Evolutionary conservation across 371 early-diverging fungal species (phyloP).

Genomic region (Mortierella sp.): DNA sequence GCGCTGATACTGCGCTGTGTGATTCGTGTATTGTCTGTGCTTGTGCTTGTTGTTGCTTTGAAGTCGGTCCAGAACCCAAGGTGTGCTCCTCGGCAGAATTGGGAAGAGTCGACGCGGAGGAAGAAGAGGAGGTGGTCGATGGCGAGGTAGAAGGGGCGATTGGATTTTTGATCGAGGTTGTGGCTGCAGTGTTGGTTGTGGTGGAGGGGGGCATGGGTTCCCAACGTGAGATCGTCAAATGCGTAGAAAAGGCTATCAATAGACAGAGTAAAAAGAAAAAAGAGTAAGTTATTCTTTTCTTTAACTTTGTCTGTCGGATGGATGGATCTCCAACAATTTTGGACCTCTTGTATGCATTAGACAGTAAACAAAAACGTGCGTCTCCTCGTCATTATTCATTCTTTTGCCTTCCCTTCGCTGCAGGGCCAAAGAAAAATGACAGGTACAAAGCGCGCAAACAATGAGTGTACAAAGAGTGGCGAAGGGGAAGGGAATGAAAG

Average conservation of each 20-base stretch:
- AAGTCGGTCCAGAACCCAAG: background rate
- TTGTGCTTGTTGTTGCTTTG: background rate
- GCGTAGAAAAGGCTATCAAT: slow-evolving; percentile 49
- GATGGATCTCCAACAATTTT: background rate
- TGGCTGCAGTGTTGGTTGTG: background rate
- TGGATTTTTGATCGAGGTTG: slow-evolving; percentile 1
- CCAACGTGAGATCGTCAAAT: slow-evolving; percentile 52
- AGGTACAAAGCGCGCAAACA: background rate
- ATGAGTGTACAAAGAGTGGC: background rate
- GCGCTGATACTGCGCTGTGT: background rate
- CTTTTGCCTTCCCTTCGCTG: background rate
- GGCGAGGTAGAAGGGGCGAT: background rate
- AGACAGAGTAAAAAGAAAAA: slow-evolving; percentile 3
- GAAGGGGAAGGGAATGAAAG: background rate
- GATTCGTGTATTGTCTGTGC: background rate
- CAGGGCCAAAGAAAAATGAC: background rate
- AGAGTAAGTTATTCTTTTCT: background rate
- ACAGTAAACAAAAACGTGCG: background rate
- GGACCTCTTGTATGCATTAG: background rate
- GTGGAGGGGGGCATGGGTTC: slow-evolving; percentile 24
- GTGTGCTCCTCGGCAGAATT: slow-evolving; percentile 13
- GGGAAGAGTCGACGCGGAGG: background rate
- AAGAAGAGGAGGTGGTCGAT: background rate
- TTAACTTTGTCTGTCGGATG: background rate
- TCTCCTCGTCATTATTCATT: background rate